A percentile compares a stretch with the other conserved stretches of the same genome.
phyloP scores from a whole-genome alignment of 805 yeast species.

The Candida dendrica region DNA sequence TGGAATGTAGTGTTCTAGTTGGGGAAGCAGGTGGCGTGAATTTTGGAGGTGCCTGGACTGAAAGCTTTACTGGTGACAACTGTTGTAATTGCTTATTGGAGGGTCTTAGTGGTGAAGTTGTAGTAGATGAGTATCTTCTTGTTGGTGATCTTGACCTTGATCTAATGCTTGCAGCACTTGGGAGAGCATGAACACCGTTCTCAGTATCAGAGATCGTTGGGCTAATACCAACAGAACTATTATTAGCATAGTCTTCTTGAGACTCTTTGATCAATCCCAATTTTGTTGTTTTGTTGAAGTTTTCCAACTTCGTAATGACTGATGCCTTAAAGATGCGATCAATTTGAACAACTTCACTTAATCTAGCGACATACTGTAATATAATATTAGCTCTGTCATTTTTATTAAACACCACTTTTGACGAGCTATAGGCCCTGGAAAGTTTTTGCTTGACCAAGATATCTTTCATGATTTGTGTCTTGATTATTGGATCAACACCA shows the following conservation, averaged over 20 bases:
- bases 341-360: conserved; percentile 61
- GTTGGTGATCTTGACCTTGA: conserved; percentile 17
- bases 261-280: conserved; percentile 10
- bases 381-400: conserved; percentile 41
- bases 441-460: conserved; percentile 21
- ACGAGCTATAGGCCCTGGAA: conserved; percentile 13
- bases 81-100: conserved; percentile 1
- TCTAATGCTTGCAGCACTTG: conserved; percentile 4
- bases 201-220: conserved; percentile 1
- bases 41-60: conserved; percentile 2
- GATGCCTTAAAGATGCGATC: conserved; percentile 52
- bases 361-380: conserved; percentile 35
- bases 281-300: conserved; percentile 3
- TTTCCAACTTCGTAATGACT: conserved; percentile 14
- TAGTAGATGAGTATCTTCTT: conserved; percentile 9
- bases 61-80: conserved; percentile 12
- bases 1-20: conserved; percentile 2
- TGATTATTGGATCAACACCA: conserved; percentile 29
- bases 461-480: conserved; percentile 33
- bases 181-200: conserved; percentile 13
- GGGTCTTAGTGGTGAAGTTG: conserved; percentile 2
- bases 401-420: conserved; percentile 22
- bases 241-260: conserved; percentile 2
- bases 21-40: conserved; percentile 10
- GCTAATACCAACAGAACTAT: conserved; percentile 4